Base-by-base conservation (phyloP, 208 protist species). In the Histomonas meleagridis region DNA sequence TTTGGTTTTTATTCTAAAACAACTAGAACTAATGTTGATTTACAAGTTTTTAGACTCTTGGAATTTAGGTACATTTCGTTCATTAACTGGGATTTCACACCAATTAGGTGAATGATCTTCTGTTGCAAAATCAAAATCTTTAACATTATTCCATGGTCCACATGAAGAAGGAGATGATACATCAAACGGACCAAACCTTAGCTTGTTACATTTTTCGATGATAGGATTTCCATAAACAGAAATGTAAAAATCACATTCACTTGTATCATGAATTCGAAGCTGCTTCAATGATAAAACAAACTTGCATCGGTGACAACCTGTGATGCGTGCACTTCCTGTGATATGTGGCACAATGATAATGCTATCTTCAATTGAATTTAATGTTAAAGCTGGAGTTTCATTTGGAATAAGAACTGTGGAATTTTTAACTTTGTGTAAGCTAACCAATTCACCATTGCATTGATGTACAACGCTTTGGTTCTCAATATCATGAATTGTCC, bases 141-240 rank as follows among this genome's bases (percentile, higher is more conserved):
- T 86, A 32, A 86, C 76, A 86, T 86, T 14, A 35, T 86, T 43
- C 76, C 76, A 86, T 32, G 76, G 76, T 16, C 76, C 76, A n/a
- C n/a, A n/a, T n/a, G n/a, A n/a, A n/a, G n/a, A n/a, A 51, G 18
- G 21, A 43, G 51, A 2, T 26, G 23, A 2, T 51, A 26, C 26
- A 10, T 65, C n/a, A 43, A 51, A 55, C 26, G 76, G 76, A 1
- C 46, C 76, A 55, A 86, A 86, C 38, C 76, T 51, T 32, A 86
- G 26, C 18, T 48, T 10, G 10, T 32, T 48, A 38, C 76, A 86
- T n/a, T 86, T 48, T 55, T 86, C 76, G 38, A 86, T 86, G 38
- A 86, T 86, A 40, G 76, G 76, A 38, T 48, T 46, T 57, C 14
- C 32, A 18, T 38, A 28, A 16, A 86, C 46, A 38, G 43, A 28